Base-by-base conservation (phyloP, 1,139 yeast genomes). In the Debaryomyces subglobosus region DNA sequence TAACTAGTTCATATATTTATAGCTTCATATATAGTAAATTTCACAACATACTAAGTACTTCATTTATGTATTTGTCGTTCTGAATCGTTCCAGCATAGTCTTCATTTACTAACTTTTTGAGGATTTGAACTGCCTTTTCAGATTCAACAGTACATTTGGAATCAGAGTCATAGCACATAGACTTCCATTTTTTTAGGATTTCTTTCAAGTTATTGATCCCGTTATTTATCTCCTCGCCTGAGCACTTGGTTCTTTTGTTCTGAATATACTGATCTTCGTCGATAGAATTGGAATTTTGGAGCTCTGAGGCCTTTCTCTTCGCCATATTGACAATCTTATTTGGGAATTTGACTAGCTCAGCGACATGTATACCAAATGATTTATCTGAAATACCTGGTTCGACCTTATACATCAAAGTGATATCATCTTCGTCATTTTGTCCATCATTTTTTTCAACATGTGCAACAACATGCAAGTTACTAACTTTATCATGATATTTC, bases 341-440 rank as follows among this genome's bases (percentile, higher is more conserved):
- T 1, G 99, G 99, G 65, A 94, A 94, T 56, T 89, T 86, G 32
- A 94, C 98, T 41, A 92, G 83, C 67, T 94, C 98, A 0, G 99
- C 98, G 37, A 94, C 99, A 65, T 94, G 96, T 43, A 94, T 91
- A 68, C 99, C 99, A 69, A 94, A 94, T 0, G 97, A 91, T 64
- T 91, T 96, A 63, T 91, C 96, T 3, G 96, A 85, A 47, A 91
- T 81, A 12, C 99, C 99, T 1, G 89, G 89, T 57, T 89, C 97
- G 13, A 94, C 97, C 61, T 86, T 89, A 68, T 92, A 94, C 60
- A 94, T 74, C 54, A 94, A 74, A 0, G 98, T 91, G 54, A 94
- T 90, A 58, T 89, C 96, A 52, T 85, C 86, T 33, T 61, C 58
- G 15, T 20, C 36, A 4, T 59, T 68, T 9, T 62, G 66, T 7